A percentile compares a stretch with the other conserved stretches of the same genome.
Evolutionary conservation across 208 protist genomes (phyloP).

Genomic region (Histomonas meleagridis): DNA sequence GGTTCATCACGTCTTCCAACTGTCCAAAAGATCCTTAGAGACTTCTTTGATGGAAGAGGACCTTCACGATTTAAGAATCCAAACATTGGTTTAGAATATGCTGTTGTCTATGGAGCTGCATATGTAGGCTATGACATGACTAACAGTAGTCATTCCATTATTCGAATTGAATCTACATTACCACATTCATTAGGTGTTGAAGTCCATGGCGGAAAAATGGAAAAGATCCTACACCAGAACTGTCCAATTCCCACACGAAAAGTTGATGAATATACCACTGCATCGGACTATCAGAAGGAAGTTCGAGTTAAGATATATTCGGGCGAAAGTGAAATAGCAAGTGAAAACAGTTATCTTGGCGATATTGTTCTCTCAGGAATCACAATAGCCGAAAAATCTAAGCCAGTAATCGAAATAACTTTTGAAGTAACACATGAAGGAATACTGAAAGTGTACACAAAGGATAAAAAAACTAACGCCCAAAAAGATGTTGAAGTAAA

Average conservation of each 20-base stretch:
- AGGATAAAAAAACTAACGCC: slow-evolving; percentile 35
- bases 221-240: slow-evolving; percentile 66
- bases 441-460: slow-evolving; percentile 35
- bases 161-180: slow-evolving; percentile 48
- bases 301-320: slow-evolving; percentile 96
- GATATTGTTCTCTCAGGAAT: slow-evolving; percentile 79
- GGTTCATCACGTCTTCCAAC: slow-evolving; percentile 84
- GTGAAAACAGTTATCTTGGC: slow-evolving; percentile 93
- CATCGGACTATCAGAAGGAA: slow-evolving; percentile 85
- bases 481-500: too few relatives aligned
- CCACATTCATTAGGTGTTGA: slow-evolving; percentile 56
- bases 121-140: slow-evolving; percentile 83
- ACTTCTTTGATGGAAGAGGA: slow-evolving; percentile 81
- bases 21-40: slow-evolving; percentile 77
- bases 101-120: slow-evolving; percentile 67
- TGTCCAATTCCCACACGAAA: slow-evolving; percentile 58
- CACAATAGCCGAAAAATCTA: slow-evolving; percentile 67
- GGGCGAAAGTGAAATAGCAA: slow-evolving; percentile 85
- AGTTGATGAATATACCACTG: slow-evolving; percentile 74
- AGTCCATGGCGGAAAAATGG: slow-evolving; percentile 70
- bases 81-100: slow-evolving; percentile 62
- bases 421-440: slow-evolving; percentile 67
- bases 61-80: slow-evolving; percentile 62
- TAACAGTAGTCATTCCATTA: slow-evolving; percentile 58
- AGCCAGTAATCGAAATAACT: slow-evolving; percentile 66